These are phyloP conservation scores for Solanum hybrid DNA, from an alignment of 305 asterid species.

Conservation along the genomic window DNA sequence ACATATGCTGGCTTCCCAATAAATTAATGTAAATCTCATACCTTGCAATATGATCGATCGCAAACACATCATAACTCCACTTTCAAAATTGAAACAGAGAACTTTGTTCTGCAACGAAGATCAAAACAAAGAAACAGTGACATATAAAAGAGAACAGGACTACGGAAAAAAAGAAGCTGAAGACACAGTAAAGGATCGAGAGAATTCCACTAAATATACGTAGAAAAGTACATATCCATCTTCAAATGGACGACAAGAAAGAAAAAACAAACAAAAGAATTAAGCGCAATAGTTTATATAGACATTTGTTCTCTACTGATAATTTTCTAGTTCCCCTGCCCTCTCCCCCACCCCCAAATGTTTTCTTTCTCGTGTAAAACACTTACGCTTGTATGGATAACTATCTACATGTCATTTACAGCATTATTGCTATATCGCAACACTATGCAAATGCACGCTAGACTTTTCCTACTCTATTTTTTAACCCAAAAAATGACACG, in stretches of 20 bases:
- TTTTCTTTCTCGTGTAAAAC: neutral
- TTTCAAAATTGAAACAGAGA: neutral
- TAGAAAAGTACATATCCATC: neutral
- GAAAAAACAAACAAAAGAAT: neutral
- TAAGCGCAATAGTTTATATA: neutral
- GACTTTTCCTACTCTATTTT: neutral
- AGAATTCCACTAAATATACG: neutral
- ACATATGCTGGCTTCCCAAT: neutral
- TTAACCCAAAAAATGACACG: neutral
- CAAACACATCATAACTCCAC: neutral
- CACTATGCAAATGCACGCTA: neutral
- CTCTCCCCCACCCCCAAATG: neutral
- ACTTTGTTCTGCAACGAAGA: neutral
- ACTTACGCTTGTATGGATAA: neutral
- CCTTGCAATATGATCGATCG: neutral
- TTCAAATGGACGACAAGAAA: neutral
- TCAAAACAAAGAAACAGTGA: neutral
- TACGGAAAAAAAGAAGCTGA: neutral
- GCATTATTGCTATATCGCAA: neutral
- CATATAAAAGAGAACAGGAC: neutral
- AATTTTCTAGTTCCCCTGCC: neutral
- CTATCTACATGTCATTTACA: neutral
- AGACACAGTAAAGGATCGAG: neutral
- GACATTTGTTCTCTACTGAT: neutral
- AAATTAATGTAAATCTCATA: neutral